Evolutionary conservation across 208 protist species (phyloP).

Genomic region (Leishmania gerbilli): DNA sequence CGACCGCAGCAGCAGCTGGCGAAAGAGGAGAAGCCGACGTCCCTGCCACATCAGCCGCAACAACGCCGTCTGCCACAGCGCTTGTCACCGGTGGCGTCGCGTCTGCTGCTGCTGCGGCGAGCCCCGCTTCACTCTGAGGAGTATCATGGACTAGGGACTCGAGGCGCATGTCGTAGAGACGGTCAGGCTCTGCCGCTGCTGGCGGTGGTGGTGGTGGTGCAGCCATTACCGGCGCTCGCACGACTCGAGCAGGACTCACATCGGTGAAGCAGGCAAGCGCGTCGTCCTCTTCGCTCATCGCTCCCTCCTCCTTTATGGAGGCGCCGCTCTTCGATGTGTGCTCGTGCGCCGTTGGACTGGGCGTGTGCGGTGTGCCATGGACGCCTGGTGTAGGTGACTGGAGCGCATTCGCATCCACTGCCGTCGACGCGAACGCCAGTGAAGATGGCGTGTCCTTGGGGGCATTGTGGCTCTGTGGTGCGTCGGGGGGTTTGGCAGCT

Average conservation of each 20-base stretch:
- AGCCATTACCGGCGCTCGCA: not conserved
- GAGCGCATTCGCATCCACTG: not conserved
- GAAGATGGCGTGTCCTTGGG: not conserved
- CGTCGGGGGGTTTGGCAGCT: not conserved
- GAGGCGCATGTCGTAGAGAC: slow-evolving; percentile 1
- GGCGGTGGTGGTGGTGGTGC: not conserved
- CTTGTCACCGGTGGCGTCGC: not conserved
- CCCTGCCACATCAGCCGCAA: not conserved
- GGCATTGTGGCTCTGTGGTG: not conserved
- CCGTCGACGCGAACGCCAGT: not conserved
- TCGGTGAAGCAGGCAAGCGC: not conserved
- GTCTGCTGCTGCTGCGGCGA: not conserved
- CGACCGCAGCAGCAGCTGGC: not conserved
- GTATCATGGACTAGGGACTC: slow-evolving; percentile 7
- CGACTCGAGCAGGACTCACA: not conserved
- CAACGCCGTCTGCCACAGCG: not conserved
- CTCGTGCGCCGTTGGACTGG: not conserved
- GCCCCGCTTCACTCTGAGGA: slow-evolving; percentile 4
- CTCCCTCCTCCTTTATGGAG: not conserved
- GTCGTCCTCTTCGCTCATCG: not conserved
- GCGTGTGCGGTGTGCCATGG: not conserved
- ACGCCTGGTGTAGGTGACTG: not conserved
- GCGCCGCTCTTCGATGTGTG: not conserved
- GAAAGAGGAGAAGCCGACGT: not conserved
- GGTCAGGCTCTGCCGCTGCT: not conserved